Conservation (phyloP, 2,329 filamentous ascomycete species). For the Colletotrichum coccodes region DNA sequence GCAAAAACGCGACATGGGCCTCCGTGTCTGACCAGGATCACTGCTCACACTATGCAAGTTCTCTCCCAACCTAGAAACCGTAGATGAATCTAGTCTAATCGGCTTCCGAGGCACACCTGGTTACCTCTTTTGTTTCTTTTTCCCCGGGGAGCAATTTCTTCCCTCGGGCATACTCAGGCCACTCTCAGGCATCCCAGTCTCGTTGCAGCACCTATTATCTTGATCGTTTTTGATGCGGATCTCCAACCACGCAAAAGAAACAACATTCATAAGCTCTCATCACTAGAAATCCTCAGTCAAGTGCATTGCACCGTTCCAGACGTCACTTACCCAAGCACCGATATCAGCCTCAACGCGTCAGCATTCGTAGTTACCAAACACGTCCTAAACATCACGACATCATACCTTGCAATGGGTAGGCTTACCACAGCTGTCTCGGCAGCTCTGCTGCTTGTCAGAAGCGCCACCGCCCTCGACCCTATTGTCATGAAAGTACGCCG, state of each 20-base stretch:
- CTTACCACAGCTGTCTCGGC: slow-evolving; percentile 42
- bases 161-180: too few species aligned
- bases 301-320: not conserved
- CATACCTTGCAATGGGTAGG: slow-evolving; percentile 16
- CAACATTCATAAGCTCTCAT: not conserved
- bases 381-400: not conserved
- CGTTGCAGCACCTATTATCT: too few species aligned
- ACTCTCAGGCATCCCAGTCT: too few species aligned
- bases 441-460: slow-evolving; percentile 52
- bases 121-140: too few species aligned
- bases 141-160: too few species aligned
- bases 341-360: not conserved
- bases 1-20: too few species aligned
- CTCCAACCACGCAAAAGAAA: not conserved
- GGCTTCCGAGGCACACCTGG: too few species aligned
- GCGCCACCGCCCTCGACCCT: slow-evolving; percentile 60
- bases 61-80: too few species aligned
- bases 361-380: not conserved
- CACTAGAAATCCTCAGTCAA: not conserved
- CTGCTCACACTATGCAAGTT: too few species aligned
- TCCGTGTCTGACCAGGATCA: too few species aligned
- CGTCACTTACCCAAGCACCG: not conserved
- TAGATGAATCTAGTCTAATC: too few species aligned
- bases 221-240: too few species aligned
- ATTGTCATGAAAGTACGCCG: slow-evolving; percentile 74